phyloP scores from a whole-genome alignment of 2,329 filamentous ascomycete species.

The Fusarium sp. region DNA sequence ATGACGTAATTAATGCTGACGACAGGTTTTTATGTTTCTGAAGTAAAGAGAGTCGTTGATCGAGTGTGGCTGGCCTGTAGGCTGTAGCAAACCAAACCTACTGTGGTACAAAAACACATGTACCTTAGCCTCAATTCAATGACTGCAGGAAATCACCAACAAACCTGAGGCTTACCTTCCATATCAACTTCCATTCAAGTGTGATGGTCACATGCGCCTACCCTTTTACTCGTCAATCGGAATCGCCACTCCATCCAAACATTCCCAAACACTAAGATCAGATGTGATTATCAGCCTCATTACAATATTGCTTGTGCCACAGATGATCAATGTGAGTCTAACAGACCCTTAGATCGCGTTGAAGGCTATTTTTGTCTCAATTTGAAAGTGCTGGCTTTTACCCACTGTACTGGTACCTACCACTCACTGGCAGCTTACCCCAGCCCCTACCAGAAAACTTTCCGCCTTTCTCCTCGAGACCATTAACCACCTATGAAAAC shows the following conservation, averaged over 20 bases:
- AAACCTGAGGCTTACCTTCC: background rate
- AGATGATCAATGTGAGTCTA: background rate
- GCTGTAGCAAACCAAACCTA: background rate
- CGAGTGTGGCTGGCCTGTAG: background rate
- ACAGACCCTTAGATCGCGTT: background rate
- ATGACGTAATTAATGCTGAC: background rate
- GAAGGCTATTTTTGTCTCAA: constrained; percentile 5
- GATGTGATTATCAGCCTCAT: constrained; percentile 4
- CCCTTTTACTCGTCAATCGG: background rate
- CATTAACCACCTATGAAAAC: constrained; percentile 10
- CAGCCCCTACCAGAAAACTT: constrained; percentile 32
- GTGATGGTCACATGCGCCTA: background rate
- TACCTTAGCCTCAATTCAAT: background rate
- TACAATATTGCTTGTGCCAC: background rate
- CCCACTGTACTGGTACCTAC: constrained; percentile 15
- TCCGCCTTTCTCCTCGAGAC: constrained; percentile 33
- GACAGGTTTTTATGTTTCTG: background rate
- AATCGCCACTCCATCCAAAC: background rate
- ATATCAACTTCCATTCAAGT: background rate
- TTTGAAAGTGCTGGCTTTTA: background rate
- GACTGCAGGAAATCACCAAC: background rate
- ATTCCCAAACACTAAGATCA: background rate
- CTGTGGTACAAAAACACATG: no score
- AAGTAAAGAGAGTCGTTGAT: background rate
- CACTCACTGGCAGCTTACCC: constrained; percentile 25